These are phyloP conservation scores for Phoenix dactylifera DNA, from an alignment of 176 grass and related monocot species.

Conservation along the genomic window DNA sequence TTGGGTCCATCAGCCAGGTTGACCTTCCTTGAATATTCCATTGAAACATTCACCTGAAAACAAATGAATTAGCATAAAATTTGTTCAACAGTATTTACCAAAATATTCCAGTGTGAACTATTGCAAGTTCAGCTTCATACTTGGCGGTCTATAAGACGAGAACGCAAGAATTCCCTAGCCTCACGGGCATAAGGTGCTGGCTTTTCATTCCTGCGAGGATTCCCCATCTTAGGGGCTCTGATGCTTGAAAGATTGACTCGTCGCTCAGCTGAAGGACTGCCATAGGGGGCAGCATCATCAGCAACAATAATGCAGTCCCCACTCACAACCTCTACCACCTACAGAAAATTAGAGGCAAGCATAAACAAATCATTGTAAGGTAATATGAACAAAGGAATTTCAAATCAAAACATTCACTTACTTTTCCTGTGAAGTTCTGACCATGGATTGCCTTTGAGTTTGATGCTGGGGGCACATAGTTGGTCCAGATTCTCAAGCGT, in stretches of 20 bases:
- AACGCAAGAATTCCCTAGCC: constrained; percentile 83
- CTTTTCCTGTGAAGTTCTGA: constrained; percentile 93
- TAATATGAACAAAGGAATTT: background rate
- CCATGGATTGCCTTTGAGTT: constrained; percentile 88
- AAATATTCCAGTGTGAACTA: background rate
- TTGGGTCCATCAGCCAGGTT: constrained; percentile 41
- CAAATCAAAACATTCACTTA: constrained; percentile 8
- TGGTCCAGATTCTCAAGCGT: constrained; percentile 75
- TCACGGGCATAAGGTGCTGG: constrained; percentile 70
- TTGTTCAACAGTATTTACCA: too few relatives aligned
- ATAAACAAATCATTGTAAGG: background rate
- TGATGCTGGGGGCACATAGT: constrained; percentile 69
- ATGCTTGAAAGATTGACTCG: constrained; percentile 90
- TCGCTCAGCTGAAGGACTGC: constrained; percentile 73
- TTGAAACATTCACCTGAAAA: constrained; percentile 70
- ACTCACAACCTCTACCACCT: constrained; percentile 97
- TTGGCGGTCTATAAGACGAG: constrained; percentile 82
- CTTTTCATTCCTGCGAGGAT: constrained; percentile 59
- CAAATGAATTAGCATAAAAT: background rate
- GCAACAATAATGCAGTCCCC: constrained; percentile 90
- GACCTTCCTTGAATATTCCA: constrained; percentile 96
- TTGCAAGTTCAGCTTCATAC: constrained; percentile 25
- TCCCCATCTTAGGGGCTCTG: constrained; percentile 77
- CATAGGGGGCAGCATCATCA: constrained; percentile 68
- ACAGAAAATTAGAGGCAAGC: constrained; percentile 6